Evolutionary conservation across 2,329 filamentous ascomycete species (phyloP), one percentile per base, ranked within the genome.

Genomic region (Fusarium sp.): DNA sequence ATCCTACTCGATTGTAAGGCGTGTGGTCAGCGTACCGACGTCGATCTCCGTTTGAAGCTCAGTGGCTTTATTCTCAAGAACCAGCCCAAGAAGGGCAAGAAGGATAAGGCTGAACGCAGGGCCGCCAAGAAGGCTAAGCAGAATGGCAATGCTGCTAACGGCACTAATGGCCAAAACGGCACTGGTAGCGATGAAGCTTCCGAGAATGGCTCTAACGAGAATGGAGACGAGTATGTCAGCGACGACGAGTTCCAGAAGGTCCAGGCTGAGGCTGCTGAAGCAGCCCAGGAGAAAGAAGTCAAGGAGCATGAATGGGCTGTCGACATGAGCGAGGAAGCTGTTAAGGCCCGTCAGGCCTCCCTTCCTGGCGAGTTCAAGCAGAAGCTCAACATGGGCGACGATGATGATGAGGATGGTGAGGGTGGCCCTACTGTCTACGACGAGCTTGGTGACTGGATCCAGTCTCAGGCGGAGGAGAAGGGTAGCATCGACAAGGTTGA

Each of bases 1-100:
- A 98, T 99, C 80, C 82, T 93, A 67, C 90, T 98, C 72, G 96
- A 99, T 83, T 99, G 96, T 91, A 99, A 99, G 85, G 96, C 96
- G 67, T 99, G 96, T 78, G 96, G 96, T 78, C 92, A 97, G 82
- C 94, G 93, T 77, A 92, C 92, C 71, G 91, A 96, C 68, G 95
- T 97, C 56, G 95, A 98, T 76, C 86, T 94, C 71, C 93, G 94
- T 77, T 89, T 97, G 80, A 99, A 99, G 87, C 90, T 99, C 71
- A 96, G 92, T 81, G 92, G 93, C 67, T 99, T 97, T 85, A 97
- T 99, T 79, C 83, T 98, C 79, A 98, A 98, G 88, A 96, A 96
- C 79, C 90, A 93, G 80, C 91, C 93, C 74, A 90, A 88, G 82
- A 97, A 97, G 85, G 93, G 93, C 81, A 97, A 97, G 88, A 97